phyloP scores from a whole-genome alignment of 495 filamentous ascomycete genomes.

The Xylaria castorea region DNA sequence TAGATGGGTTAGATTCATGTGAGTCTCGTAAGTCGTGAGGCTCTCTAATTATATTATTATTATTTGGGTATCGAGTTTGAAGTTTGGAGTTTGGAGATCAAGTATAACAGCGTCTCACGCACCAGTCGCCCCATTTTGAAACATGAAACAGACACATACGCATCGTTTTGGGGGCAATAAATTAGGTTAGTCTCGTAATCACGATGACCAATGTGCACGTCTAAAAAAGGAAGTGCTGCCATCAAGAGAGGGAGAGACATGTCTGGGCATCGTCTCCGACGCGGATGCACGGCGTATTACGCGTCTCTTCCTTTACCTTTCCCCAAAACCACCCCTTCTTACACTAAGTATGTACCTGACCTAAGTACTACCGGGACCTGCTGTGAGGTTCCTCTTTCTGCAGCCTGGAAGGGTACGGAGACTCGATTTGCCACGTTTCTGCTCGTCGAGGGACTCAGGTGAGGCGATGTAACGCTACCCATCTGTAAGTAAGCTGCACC shows the following conservation, averaged over 20 bases:
- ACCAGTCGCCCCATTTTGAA: constrained; percentile 4
- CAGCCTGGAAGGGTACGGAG: neutral
- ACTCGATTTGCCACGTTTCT: neutral
- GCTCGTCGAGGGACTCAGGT: neutral
- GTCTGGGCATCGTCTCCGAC: neutral
- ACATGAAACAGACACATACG: neutral
- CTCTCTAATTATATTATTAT: neutral
- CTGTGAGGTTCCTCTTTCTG: neutral
- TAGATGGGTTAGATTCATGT: neutral
- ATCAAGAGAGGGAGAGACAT: too few relatives aligned
- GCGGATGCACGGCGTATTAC: neutral
- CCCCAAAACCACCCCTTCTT: neutral
- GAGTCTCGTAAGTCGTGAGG: neutral
- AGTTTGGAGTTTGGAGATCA: neutral
- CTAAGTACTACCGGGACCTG: neutral
- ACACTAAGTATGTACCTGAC: too few relatives aligned
- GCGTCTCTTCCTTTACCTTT: neutral
- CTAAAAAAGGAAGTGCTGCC: neutral
- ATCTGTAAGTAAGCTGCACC: neutral
- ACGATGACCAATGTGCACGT: neutral
- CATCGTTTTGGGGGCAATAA: neutral
- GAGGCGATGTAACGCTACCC: neutral
- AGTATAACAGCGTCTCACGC: constrained; percentile 1
- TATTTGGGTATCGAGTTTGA: too few relatives aligned
- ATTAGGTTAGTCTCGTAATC: neutral